These are phyloP conservation scores for Puccinellia tenuiflora DNA, from an alignment of 176 grass and related monocot species.

Conservation along the genomic window DNA sequence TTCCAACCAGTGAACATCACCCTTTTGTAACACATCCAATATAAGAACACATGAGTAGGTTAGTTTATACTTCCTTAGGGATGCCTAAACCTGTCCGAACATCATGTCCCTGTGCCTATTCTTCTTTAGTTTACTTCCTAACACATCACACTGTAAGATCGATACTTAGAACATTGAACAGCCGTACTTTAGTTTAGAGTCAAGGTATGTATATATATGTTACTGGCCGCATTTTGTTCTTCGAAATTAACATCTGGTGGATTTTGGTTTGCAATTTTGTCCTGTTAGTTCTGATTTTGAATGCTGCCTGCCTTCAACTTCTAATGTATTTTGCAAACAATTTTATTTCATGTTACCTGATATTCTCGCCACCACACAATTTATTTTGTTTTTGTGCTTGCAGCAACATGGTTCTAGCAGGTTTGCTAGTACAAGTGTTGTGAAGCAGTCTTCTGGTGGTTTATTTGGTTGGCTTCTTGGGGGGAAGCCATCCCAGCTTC, in stretches of 20 bases:
- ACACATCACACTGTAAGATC: not conserved
- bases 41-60: not conserved
- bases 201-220: not conserved
- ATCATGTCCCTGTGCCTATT: not conserved
- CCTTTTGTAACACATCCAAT: not conserved
- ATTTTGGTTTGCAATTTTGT: not conserved
- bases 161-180: not conserved
- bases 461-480: slow-evolving; percentile 60
- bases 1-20: not conserved
- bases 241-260: not conserved
- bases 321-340: not conserved
- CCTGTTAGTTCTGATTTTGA: not conserved
- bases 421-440: slow-evolving; percentile 61
- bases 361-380: not conserved
- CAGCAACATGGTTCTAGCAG: slow-evolving; percentile 41
- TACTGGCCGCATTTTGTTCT: not conserved
- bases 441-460: slow-evolving; percentile 46
- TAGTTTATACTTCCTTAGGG: not conserved
- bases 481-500: slow-evolving; percentile 37
- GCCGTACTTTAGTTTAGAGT: not conserved
- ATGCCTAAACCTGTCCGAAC: not conserved
- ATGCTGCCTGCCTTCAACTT: not conserved
- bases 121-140: not conserved
- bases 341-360: not conserved
- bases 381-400: not conserved